phyloP scores from a whole-genome alignment of 2,329 filamentous ascomycete genomes.

The Claviceps paspali region DNA sequence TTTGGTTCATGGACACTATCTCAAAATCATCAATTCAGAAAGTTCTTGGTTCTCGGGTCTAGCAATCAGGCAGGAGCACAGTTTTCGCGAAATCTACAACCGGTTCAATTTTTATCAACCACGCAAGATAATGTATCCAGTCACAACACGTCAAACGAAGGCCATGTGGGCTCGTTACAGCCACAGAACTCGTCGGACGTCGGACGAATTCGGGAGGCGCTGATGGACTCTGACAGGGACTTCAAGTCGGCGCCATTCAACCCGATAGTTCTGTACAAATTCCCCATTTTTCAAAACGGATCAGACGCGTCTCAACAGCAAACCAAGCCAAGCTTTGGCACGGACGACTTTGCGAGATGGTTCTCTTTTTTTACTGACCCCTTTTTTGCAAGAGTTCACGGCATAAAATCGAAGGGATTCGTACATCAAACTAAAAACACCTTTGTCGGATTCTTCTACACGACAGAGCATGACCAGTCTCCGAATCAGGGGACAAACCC shows the following conservation, averaged over 20 bases:
- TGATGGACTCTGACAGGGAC: background rate
- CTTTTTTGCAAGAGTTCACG: background rate
- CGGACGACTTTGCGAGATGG: constrained; percentile 12
- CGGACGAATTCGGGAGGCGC: background rate
- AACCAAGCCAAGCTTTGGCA: constrained; percentile 7
- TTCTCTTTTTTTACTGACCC: constrained; percentile 9
- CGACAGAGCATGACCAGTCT: background rate
- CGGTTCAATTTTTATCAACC: constrained; percentile 1
- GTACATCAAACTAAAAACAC: constrained; percentile 10
- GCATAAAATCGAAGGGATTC: background rate
- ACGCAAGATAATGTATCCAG: background rate
- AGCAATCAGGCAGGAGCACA: constrained; percentile 8
- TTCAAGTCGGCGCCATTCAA: constrained; percentile 3
- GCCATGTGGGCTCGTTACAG: background rate
- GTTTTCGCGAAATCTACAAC: constrained; percentile 11
- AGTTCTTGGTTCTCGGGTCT: constrained; percentile 41
- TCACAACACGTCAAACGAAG: background rate
- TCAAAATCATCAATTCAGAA: constrained; percentile 34
- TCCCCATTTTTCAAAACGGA: constrained; percentile 26
- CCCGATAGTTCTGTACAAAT: constrained; percentile 19
- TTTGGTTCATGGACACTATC: constrained; percentile 42
- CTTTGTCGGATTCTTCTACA: constrained; percentile 33
- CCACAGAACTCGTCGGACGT: background rate
- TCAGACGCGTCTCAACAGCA: constrained; percentile 12
- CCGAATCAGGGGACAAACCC: background rate